A percentile compares a stretch with the other conserved stretches of the same genome.
phyloP scores from a whole-genome alignment of 129 eudicot species.

The Lonicera japonica region DNA sequence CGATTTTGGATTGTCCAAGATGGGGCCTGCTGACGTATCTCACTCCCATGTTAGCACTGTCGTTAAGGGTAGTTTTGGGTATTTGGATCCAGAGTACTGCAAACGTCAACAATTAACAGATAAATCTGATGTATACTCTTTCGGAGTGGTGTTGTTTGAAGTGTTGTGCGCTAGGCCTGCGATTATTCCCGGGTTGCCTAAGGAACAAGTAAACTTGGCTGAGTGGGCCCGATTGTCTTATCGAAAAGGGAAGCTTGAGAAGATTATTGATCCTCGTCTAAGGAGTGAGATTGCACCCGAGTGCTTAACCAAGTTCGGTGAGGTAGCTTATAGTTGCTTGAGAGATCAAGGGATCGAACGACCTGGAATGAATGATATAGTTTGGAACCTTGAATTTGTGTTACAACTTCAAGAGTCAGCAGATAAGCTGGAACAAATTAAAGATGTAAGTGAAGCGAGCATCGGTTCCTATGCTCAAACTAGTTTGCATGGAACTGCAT shows the following conservation, averaged over 20 bases:
- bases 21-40: not conserved
- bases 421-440: slow-evolving; percentile 1
- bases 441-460: not conserved
- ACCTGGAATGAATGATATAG: not conserved
- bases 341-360: not conserved
- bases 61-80: not conserved
- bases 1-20: not conserved
- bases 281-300: not conserved
- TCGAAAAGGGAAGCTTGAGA: not conserved
- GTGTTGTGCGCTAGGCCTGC: not conserved
- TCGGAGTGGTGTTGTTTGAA: slow-evolving; percentile 1
- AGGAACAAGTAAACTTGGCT: not conserved
- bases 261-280: not conserved
- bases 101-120: not conserved
- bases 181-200: not conserved
- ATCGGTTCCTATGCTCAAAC: not conserved
- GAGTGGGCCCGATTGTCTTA: not conserved
- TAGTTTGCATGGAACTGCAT: not conserved
- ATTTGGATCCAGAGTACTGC: not conserved
- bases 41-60: not conserved
- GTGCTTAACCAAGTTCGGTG: not conserved
- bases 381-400: not conserved
- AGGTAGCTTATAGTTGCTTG: not conserved
- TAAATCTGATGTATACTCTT: slow-evolving; percentile 24
- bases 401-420: slow-evolving; percentile 15